Evolutionary conservation across 768 basidiomycete species (phyloP).

Genomic region (Crucibulum laeve): DNA sequence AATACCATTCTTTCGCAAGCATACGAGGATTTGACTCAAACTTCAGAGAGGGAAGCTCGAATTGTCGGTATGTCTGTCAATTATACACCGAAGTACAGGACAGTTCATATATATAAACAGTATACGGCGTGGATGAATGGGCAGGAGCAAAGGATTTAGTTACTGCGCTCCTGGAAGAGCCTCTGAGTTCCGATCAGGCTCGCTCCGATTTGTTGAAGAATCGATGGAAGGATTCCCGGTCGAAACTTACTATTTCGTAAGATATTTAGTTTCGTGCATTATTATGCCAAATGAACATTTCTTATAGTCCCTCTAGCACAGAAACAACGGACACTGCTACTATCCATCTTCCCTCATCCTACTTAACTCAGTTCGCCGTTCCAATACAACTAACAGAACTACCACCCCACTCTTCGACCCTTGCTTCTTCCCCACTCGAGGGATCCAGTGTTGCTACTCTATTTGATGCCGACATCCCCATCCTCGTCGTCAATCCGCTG

Average conservation of each 20-base stretch:
- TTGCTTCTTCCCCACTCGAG: conserved; percentile 11
- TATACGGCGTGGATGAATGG: conserved; percentile 52
- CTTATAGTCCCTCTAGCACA: conserved; percentile 16
- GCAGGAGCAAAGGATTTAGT: conserved; percentile 56
- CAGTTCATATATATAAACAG: conserved; percentile 26
- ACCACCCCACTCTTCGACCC: conserved; percentile 9
- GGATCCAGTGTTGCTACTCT: conserved; percentile 15
- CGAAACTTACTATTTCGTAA: conserved; percentile 34
- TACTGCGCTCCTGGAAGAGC: conserved; percentile 68
- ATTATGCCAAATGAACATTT: not conserved
- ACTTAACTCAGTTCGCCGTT: conserved; percentile 51
- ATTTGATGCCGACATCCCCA: conserved; percentile 53
- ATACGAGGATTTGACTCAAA: conserved; percentile 26
- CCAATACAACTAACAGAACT: conserved; percentile 47
- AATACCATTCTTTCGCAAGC: conserved; percentile 32
- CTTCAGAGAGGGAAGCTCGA: conserved; percentile 30
- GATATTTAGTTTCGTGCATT: conserved; percentile 7
- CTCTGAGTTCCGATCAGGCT: conserved; percentile 50
- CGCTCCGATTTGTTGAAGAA: conserved; percentile 37
- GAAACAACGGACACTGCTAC: conserved; percentile 9
- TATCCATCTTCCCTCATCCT: conserved; percentile 40
- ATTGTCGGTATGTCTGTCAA: conserved; percentile 40
- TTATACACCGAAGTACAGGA: conserved; percentile 1
- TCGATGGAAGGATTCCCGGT: conserved; percentile 39
- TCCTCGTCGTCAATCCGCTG: conserved; percentile 61